phyloP scores from a whole-genome alignment of 2,329 filamentous ascomycete genomes.

The Neonectria sp. region DNA sequence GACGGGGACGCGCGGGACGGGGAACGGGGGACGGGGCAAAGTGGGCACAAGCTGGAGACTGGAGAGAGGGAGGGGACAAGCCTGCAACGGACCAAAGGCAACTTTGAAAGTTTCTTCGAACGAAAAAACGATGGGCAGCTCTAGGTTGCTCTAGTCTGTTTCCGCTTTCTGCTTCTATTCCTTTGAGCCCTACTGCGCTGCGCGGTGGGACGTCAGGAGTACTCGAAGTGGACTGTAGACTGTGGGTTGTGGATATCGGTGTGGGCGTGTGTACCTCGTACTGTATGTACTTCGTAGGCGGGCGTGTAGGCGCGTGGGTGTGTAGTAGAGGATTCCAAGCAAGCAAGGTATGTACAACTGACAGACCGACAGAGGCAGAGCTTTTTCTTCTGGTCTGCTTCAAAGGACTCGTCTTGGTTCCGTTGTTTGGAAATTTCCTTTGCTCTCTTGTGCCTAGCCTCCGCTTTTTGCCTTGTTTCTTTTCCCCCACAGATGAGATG shows the following conservation, averaged over 20 bases:
- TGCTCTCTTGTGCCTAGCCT: conserved; percentile 4
- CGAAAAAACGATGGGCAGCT: conserved; percentile 5
- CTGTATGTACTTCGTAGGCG: neutral
- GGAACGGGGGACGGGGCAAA: conserved; percentile 22
- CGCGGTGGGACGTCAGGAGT: conserved; percentile 21
- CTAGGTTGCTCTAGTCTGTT: conserved; percentile 22
- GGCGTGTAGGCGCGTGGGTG: neutral
- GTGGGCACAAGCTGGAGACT: conserved; percentile 10
- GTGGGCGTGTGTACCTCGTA: neutral
- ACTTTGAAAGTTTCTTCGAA: conserved; percentile 25
- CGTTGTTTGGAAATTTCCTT: conserved; percentile 2
- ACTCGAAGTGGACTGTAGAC: conserved; percentile 4
- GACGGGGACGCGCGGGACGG: conserved; percentile 13
- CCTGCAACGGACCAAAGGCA: conserved; percentile 47
- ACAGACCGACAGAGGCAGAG: conserved; percentile 4
- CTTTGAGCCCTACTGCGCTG: conserved; percentile 22
- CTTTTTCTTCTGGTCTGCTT: conserved; percentile 1
- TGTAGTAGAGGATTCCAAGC: conserved; percentile 5
- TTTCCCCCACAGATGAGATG: conserved; percentile 27
- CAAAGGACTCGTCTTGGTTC: neutral
- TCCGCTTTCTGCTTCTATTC: conserved; percentile 23
- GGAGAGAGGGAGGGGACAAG: conserved; percentile 35
- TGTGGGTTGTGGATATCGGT: conserved; percentile 4
- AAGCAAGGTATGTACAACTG: conserved; percentile 13
- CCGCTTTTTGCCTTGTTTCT: conserved; percentile 5